phyloP scores from a whole-genome alignment of 495 filamentous ascomycete species.

The Tuber microsphaerosporum region DNA sequence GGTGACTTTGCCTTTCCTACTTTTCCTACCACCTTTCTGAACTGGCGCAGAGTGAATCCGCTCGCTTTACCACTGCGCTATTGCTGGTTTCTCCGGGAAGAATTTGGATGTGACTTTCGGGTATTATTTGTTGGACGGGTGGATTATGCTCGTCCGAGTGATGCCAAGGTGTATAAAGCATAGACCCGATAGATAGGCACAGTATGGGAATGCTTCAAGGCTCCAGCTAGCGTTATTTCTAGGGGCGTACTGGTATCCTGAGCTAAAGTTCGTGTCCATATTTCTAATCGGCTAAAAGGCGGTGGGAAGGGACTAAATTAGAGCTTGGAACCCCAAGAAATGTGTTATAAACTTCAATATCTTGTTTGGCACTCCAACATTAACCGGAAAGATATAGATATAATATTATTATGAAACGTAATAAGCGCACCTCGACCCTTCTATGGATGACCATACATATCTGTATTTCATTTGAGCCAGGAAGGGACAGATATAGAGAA shows the following conservation, averaged over 20 bases:
- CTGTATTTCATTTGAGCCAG: background rate
- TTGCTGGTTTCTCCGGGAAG: too few relatives aligned
- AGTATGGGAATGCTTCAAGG: background rate
- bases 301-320: background rate
- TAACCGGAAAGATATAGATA: background rate
- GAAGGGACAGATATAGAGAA: background rate
- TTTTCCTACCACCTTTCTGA: too few relatives aligned
- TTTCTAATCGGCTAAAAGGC: background rate
- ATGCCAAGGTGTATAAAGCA: too few relatives aligned
- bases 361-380: background rate
- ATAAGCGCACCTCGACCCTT: background rate
- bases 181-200: background rate
- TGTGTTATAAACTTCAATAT: background rate
- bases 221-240: background rate
- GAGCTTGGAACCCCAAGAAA: background rate
- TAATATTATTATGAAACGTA: background rate
- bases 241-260: background rate
- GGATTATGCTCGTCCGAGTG: background rate
- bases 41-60: too few relatives aligned
- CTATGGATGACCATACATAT: background rate
- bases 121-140: background rate
- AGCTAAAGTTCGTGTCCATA: background rate
- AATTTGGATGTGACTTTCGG: background rate
- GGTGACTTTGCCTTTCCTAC: too few relatives aligned
- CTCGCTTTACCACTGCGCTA: too few relatives aligned